Evolutionary conservation across 495 filamentous ascomycete genomes (phyloP).

Genomic region (Tuber melanosporum): DNA sequence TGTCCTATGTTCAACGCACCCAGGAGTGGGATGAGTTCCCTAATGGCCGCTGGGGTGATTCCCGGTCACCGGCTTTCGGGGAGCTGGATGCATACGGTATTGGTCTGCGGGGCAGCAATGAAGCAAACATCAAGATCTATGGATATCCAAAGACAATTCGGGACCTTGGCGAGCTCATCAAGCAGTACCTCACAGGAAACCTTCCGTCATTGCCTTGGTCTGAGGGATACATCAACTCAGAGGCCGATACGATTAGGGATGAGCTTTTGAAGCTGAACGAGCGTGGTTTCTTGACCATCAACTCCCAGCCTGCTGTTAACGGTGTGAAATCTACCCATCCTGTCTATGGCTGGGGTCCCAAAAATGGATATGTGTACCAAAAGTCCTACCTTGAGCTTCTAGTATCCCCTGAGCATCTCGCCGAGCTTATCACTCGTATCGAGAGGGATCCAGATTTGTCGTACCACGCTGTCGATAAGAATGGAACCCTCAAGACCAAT

Average conservation of each 20-base stretch:
- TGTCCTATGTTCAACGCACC: slow-evolving; percentile 88
- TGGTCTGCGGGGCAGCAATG: slow-evolving; percentile 91
- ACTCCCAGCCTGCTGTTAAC: slow-evolving; percentile 93
- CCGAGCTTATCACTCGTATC: slow-evolving; percentile 72
- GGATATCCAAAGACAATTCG: slow-evolving; percentile 71
- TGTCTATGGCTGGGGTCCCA: slow-evolving; percentile 87
- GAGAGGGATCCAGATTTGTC: slow-evolving; percentile 73
- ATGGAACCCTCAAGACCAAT: slow-evolving; percentile 77
- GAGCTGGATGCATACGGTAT: slow-evolving; percentile 94
- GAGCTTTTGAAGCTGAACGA: slow-evolving; percentile 74
- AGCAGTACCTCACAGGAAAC: slow-evolving; percentile 71
- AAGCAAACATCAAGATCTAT: slow-evolving; percentile 93
- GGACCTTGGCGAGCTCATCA: slow-evolving; percentile 76
- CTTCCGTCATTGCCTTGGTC: slow-evolving; percentile 89
- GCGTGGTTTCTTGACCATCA: slow-evolving; percentile 87
- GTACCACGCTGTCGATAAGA: slow-evolving; percentile 83
- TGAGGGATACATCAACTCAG: slow-evolving; percentile 73
- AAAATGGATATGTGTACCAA: slow-evolving; percentile 95
- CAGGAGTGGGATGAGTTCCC: slow-evolving; percentile 99
- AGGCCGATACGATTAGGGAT: slow-evolving; percentile 69
- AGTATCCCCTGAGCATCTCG: slow-evolving; percentile 68
- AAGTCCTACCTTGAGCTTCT: slow-evolving; percentile 95
- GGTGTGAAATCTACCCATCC: slow-evolving; percentile 84
- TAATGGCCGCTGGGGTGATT: slow-evolving; percentile 98
- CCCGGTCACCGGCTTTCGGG: slow-evolving; percentile 92